Conservation (phyloP, 1,139 yeast species). For the Candida tropicalis region DNA sequence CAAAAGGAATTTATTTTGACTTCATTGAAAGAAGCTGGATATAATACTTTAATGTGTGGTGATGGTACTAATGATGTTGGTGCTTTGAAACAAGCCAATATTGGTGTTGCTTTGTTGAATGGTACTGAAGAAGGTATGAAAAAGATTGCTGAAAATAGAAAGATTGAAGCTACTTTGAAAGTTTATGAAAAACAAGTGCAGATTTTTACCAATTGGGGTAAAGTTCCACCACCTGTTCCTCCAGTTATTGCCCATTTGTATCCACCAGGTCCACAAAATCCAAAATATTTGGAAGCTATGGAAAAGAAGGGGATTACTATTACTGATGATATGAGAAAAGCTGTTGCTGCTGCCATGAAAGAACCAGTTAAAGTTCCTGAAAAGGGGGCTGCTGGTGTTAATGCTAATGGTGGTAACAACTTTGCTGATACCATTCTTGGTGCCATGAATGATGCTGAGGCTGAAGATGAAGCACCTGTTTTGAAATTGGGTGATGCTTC, state of each 20-base stretch:
- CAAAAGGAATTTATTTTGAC: constrained; percentile 92
- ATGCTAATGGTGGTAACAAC: constrained; percentile 34
- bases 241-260: constrained; percentile 85
- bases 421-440: constrained; percentile 76
- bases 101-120: constrained; percentile 94
- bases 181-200: constrained; percentile 86
- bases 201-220: constrained; percentile 78
- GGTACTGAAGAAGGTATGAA: constrained; percentile 96
- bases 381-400: constrained; percentile 21
- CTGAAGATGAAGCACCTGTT: constrained; percentile 85
- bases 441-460: constrained; percentile 70
- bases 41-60: constrained; percentile 97
- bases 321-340: constrained; percentile 64
- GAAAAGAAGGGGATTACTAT: constrained; percentile 79
- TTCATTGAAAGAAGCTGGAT: constrained; percentile 84
- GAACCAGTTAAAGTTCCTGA: constrained; percentile 19
- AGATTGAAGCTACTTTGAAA: constrained; percentile 61
- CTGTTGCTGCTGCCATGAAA: constrained; percentile 55
- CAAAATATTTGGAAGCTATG: constrained; percentile 83
- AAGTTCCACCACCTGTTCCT: constrained; percentile 88
- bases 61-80: constrained; percentile 99
- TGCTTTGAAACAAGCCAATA: constrained; percentile 97
- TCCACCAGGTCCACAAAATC: constrained; percentile 94
- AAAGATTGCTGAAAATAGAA: constrained; percentile 82
- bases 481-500: constrained; percentile 98